These are phyloP conservation scores for Aspergillus hortae DNA, from an alignment of 2,329 filamentous ascomycete species.

Conservation along the genomic window DNA sequence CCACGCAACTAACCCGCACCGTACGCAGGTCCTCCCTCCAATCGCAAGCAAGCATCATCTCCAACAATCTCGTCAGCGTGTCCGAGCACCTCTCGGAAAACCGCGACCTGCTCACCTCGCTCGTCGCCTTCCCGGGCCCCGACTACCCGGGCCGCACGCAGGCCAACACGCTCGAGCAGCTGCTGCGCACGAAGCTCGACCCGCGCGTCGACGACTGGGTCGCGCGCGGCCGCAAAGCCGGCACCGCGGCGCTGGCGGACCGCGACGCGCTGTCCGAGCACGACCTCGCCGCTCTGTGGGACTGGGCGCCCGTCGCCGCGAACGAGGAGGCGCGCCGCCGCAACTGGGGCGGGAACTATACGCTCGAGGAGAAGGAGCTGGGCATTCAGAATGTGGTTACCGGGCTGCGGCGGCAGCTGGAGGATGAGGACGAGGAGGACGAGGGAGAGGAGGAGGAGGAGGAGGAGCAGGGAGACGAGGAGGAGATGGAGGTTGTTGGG, in stretches of 20 bases:
- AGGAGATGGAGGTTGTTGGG: slow-evolving; percentile 41
- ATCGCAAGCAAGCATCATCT: slow-evolving; percentile 67
- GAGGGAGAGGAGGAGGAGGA: slow-evolving; percentile 55
- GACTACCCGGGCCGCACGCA: slow-evolving; percentile 69
- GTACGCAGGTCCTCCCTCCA: slow-evolving; percentile 63
- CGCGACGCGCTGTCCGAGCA: slow-evolving; percentile 36
- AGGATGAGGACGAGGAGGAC: slow-evolving; percentile 48
- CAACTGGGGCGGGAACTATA: slow-evolving; percentile 65
- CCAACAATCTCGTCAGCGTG: slow-evolving; percentile 65
- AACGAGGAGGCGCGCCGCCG: slow-evolving; percentile 43
- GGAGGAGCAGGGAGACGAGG: slow-evolving; percentile 37
- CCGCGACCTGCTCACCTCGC: slow-evolving; percentile 62
- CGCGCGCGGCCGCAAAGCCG: slow-evolving; percentile 51
- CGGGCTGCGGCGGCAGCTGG: slow-evolving; percentile 58
- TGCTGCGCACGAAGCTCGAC: slow-evolving; percentile 81
- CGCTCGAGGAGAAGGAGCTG: slow-evolving; percentile 62
- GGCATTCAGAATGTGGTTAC: slow-evolving; percentile 70
- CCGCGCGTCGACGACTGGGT: slow-evolving; percentile 73
- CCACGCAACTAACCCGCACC: not conserved
- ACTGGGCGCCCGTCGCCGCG: slow-evolving; percentile 50
- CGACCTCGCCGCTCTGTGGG: slow-evolving; percentile 60
- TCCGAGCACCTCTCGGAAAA: slow-evolving; percentile 64
- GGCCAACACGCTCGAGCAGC: slow-evolving; percentile 57
- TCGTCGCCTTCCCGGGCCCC: slow-evolving; percentile 72
- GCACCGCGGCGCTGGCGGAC: slow-evolving; percentile 6